Conservation (phyloP, 768 basidiomycete species). For the Suillus decipiens region DNA sequence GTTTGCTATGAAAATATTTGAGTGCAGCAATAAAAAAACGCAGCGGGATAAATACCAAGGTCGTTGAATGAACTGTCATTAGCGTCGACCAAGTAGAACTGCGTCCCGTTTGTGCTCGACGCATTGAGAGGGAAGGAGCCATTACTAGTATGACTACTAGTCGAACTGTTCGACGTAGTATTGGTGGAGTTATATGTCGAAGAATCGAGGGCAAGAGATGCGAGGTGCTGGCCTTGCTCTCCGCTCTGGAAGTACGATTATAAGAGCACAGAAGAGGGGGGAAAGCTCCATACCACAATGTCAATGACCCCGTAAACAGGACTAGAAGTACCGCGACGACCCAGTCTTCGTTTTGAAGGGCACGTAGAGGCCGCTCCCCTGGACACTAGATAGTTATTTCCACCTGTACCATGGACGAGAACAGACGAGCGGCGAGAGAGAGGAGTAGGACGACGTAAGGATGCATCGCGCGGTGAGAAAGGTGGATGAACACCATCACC, state of each 20-base stretch:
- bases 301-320: constrained; percentile 46
- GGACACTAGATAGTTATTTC: constrained; percentile 30
- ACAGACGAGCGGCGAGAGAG: constrained; percentile 24
- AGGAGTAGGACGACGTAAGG: constrained; percentile 4
- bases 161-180: constrained; percentile 24
- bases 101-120: constrained; percentile 47
- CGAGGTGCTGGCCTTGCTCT: constrained; percentile 19
- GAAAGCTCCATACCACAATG: constrained; percentile 44
- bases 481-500: not conserved
- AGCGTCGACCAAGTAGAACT: constrained; percentile 40
- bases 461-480: not conserved
- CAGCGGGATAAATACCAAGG: constrained; percentile 16
- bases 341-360: not conserved
- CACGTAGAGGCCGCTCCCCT: constrained; percentile 4
- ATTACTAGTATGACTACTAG: constrained; percentile 27
- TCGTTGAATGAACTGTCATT: constrained; percentile 11
- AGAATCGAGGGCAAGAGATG: constrained; percentile 24
- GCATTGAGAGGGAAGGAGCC: constrained; percentile 47
- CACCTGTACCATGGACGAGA: constrained; percentile 27
- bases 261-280: not conserved
- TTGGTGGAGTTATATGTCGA: constrained; percentile 11
- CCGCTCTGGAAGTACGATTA: not conserved
- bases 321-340: constrained; percentile 16
- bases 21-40: constrained; percentile 9
- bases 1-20: constrained; percentile 13